Conservation (phyloP, 2,329 filamentous ascomycete species). For the Epicoccum nigrum region DNA sequence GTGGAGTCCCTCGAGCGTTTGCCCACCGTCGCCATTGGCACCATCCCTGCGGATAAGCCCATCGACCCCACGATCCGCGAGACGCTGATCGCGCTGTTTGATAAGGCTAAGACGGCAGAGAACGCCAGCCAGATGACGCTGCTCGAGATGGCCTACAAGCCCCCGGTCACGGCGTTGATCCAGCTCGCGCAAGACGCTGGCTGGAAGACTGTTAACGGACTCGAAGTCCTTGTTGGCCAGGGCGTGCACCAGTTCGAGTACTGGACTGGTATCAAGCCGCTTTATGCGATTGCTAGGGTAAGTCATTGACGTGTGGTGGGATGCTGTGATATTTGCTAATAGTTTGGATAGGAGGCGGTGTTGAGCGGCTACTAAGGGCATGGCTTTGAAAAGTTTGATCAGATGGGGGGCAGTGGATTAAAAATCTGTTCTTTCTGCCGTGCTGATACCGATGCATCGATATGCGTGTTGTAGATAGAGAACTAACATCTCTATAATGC, state of each 20-base stretch:
- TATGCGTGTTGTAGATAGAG: no score
- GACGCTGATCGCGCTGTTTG: slow-evolving; percentile 64
- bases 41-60: slow-evolving; percentile 85
- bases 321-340: slow-evolving; percentile 5
- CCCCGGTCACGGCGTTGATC: slow-evolving; percentile 82
- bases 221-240: slow-evolving; percentile 89
- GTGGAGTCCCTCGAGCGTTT: slow-evolving; percentile 55
- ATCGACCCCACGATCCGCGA: slow-evolving; percentile 75
- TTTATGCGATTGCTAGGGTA: slow-evolving; percentile 72
- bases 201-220: slow-evolving; percentile 83
- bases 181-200: slow-evolving; percentile 76
- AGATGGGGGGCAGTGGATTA: not conserved
- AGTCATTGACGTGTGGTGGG: slow-evolving; percentile 28
- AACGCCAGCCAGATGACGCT: slow-evolving; percentile 59
- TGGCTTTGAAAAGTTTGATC: not conserved
- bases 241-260: slow-evolving; percentile 83
- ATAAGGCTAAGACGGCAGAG: slow-evolving; percentile 34
- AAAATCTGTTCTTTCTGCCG: not conserved
- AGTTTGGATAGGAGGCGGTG: slow-evolving; percentile 24
- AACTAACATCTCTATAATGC: no score
- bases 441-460: no score
- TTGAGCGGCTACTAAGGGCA: slow-evolving; percentile 18
- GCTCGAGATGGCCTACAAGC: slow-evolving; percentile 97
- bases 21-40: slow-evolving; percentile 80
- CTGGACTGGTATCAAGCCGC: slow-evolving; percentile 81